Base-by-base conservation (phyloP, 352 stramenopile genomes). In the Phytopythium kandeliae region DNA sequence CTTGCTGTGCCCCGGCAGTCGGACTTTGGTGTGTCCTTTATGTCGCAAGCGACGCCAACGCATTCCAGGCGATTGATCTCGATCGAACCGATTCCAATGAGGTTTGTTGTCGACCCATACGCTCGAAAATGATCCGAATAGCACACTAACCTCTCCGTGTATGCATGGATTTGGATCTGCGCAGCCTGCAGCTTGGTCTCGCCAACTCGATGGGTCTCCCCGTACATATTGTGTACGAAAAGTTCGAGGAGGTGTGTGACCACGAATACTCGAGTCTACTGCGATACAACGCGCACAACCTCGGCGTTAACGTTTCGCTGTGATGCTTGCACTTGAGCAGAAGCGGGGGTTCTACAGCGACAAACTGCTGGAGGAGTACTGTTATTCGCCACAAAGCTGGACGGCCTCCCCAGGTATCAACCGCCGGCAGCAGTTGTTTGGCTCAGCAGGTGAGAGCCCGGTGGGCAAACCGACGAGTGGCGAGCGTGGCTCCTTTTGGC, bases 371-470 rank as follows among this genome's bases (percentile, higher is more conserved):
- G 81, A 92, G 55, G 70, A 94, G 41, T 85, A 89, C 25, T 92
- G 81, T 50, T 90, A 86, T 44, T 91, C 81, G 0, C 84, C 84
- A 3, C 77, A 91, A 42, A 94, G 84, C 55, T 94, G 84, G 84
- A 86, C 84, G 2, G 78, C 80, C 15, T 89, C 81, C 9, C 78
- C 79, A 30, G 80, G 80, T 11, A 71, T 87, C 43, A 60, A 63
- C 28, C 75, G 82, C 12, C 79, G 79, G 0, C 75, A 88, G 51
- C 78, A 89, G 49, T 57, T 81, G 30, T 88, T 93, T 58, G 78
- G 78, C 8, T 86, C 71, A n/a, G 69, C 74, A 16, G 69, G 51
- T 25, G 71, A 85, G 47, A 86, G 75, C 43, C 74, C 77, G 5
- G 62, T 67, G 12, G 62, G 58, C 30, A 67, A 58, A 49, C 57